Base-by-base conservation (phyloP, 768 basidiomycete genomes). In the Calvatia gigantea region DNA sequence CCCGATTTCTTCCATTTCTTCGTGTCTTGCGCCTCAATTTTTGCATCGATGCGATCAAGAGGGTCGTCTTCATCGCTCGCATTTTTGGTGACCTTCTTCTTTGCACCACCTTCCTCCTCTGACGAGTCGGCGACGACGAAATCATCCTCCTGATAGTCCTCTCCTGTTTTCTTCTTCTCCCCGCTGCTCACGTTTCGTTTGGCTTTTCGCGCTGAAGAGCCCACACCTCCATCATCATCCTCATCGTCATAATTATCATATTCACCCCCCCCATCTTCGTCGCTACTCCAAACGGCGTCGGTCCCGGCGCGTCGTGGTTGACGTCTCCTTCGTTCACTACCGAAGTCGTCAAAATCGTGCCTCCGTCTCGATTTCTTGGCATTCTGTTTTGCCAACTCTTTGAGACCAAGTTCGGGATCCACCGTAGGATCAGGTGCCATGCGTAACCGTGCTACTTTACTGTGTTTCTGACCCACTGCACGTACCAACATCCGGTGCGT, bases 401-500 rank as follows among this genome's bases (percentile, higher is more conserved):
- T 69, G 63, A 85, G 83, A 67, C 85, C 86, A 54, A 83, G 82
- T 64, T 91, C 89, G 12, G 87, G 87, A 64, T 91, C 89, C 67
- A 78, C 78, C 21, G 79, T 82, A 3, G 87, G 87, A 38, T 90
- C 89, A n/a, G 86, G 83, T 1, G 84, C 87, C 77, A 92, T 85
- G 59, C 85, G 84, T 60, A 91, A 76, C 49, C 87, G 82, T 4
- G 91, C 86, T 19, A 88, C 81, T 65, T 90, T 90, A 69, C 78
- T 87, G 70, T 94, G 88, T 68, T 88, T 87, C 65, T 93, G 89
- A 29, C 87, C 89, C 6, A 94, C 90, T 35, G 90, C 86, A 33
- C 87, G 85, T 6, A 93, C 94, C 35, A 95, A 78, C 83, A 91
- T 87, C 48, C 89, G 83, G 69, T 96, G 93, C 12, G 91, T 91